Evolutionary conservation across 768 basidiomycete genomes (phyloP).

Genomic region (Lactarius sp.): DNA sequence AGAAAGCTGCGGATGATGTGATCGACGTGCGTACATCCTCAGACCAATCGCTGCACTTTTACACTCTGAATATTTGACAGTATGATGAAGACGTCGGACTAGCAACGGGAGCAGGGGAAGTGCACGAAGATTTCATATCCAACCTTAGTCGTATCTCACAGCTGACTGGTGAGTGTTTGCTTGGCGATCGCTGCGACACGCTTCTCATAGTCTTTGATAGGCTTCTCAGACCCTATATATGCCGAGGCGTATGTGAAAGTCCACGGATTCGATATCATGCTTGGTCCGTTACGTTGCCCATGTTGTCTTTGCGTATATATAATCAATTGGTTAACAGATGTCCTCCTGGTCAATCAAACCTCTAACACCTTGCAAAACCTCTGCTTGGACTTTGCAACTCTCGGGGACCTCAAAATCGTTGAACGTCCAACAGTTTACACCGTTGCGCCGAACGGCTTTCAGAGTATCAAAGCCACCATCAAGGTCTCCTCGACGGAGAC

Average conservation of each 20-base stretch:
- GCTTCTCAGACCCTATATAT: slow-evolving; percentile 98
- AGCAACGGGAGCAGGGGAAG: slow-evolving; percentile 81
- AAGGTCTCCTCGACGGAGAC: slow-evolving; percentile 99
- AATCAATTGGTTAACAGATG: slow-evolving; percentile 47
- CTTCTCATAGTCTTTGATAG: slow-evolving; percentile 34
- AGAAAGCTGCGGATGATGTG: slow-evolving; percentile 79
- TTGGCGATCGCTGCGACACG: neutral
- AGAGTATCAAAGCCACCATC: slow-evolving; percentile 97
- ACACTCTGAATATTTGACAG: slow-evolving; percentile 37
- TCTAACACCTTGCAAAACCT: slow-evolving; percentile 92
- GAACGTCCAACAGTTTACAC: slow-evolving; percentile 94
- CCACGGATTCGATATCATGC: slow-evolving; percentile 93
- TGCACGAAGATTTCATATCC: slow-evolving; percentile 89
- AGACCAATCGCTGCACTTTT: neutral
- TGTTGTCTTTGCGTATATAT: neutral
- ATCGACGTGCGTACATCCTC: slow-evolving; percentile 47
- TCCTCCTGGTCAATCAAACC: slow-evolving; percentile 95
- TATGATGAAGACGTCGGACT: slow-evolving; percentile 85
- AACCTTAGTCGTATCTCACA: slow-evolving; percentile 91
- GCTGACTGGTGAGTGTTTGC: slow-evolving; percentile 62
- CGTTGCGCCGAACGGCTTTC: slow-evolving; percentile 94
- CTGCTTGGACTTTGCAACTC: slow-evolving; percentile 93
- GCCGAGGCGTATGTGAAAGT: slow-evolving; percentile 98
- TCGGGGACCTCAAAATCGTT: slow-evolving; percentile 95
- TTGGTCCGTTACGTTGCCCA: slow-evolving; percentile 47